Conservation (phyloP, 257 asterid species). For the Jacaranda mimosifolia region DNA sequence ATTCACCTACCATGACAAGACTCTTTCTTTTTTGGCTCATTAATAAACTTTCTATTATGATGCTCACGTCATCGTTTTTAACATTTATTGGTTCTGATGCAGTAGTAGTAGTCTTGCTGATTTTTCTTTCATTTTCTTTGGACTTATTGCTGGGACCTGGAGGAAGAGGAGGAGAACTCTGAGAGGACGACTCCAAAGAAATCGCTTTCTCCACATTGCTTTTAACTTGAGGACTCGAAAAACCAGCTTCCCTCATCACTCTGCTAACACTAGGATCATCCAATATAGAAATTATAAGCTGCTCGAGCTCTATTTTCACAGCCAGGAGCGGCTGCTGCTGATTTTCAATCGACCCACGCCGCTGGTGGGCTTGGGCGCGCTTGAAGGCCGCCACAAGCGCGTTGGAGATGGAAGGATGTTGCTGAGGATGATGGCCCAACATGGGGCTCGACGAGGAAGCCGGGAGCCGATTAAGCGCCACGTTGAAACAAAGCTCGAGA, state of each 20-base stretch:
- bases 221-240: conserved; percentile 78
- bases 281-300: conserved; percentile 69
- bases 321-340: conserved; percentile 66
- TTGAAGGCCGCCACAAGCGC: conserved; percentile 90
- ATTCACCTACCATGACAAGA: conserved; percentile 66
- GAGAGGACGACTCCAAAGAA: conserved; percentile 43
- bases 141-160: conserved; percentile 1
- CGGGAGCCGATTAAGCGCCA: conserved; percentile 82
- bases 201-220: conserved; percentile 66
- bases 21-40: conserved; percentile 41
- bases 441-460: conserved; percentile 61
- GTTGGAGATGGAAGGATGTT: conserved; percentile 68
- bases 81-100: background rate
- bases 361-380: conserved; percentile 86
- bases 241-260: conserved; percentile 90
- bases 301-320: conserved; percentile 73
- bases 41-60: conserved; percentile 46
- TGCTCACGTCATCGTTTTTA: conserved; percentile 51
- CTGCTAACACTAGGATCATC: conserved; percentile 90
- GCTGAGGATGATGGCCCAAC: conserved; percentile 49
- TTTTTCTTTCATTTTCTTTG: conserved; percentile 21
- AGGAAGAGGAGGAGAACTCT: conserved; percentile 24
- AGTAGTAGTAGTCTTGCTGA: conserved; percentile 7
- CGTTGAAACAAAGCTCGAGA: conserved; percentile 88
- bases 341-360: conserved; percentile 64